Base-by-base conservation (phyloP, 169 alveolate genomes). In the Besnoitia besnoiti region DNA sequence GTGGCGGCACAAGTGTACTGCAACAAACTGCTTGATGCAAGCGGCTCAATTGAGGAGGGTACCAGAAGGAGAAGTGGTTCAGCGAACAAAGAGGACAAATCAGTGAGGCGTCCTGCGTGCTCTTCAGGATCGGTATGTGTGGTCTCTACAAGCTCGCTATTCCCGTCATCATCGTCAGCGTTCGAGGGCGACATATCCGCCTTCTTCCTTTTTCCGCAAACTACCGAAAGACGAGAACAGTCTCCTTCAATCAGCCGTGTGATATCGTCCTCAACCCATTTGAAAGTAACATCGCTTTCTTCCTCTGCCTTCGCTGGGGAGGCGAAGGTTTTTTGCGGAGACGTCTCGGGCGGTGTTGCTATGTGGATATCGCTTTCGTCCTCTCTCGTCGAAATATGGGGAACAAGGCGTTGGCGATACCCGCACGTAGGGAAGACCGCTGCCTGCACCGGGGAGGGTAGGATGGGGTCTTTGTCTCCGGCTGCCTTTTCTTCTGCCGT, bases 211-310 rank as follows among this genome's bases (percentile, higher is more conserved):
- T 37, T 67, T 39, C 19, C 33, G 40, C 80, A 67, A 19, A 8
- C 80, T 35, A 5, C 40, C 47, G 21, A 33, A 19, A 50, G n/a
- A 5, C 16, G 40, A 37, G 47, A 35, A 44, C 80, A 67, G 0
- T 35, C 46, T 8, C n/a, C 87, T 5, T 77, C 87, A 4, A 77
- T 8, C 59, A 77, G 47, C n/a, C 59, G 33, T 27, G 21, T 21
- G 50, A 77, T 46, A 46, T 77, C 87, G 21, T 27, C 61, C 47
- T 77, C 87, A 14, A 77, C n/a, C 87, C 87, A 77, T 8, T 77
- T 51, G 40, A 77, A 77, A 35, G 3, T 39, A 27, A 19, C 37
- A 4, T 77, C 61, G 40, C 7, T 8, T 42, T 44, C 87, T 40
- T 10, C 35, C 14, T 7, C 40, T 14, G 16, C 59, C 21, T 39